Conservation (phyloP, 1,284 basidiomycete genomes). For the Pseudozyma flocculosa region DNA sequence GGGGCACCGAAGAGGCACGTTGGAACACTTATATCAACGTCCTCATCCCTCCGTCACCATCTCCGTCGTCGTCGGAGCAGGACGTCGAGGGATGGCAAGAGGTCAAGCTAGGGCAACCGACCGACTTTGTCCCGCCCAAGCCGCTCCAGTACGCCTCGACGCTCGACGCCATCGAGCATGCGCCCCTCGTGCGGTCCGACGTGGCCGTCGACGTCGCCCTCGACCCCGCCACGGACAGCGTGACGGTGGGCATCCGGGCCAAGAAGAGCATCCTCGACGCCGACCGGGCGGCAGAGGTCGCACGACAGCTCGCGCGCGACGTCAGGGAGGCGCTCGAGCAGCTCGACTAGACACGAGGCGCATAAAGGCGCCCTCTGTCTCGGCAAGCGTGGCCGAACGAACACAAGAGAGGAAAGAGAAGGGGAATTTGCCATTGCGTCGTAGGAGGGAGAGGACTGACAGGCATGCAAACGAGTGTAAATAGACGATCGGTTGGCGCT, state of each 20-base stretch:
- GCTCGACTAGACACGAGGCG: conserved; percentile 1
- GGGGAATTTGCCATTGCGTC: too few relatives aligned
- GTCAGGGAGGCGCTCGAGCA: conserved; percentile 3
- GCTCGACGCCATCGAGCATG: neutral
- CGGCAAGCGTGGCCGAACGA: too few relatives aligned
- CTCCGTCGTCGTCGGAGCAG: conserved; percentile 1
- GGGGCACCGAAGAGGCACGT: conserved; percentile 7
- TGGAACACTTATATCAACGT: conserved; percentile 42
- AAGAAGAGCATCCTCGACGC: neutral
- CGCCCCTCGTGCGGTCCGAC: conserved; percentile 14
- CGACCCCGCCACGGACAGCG: neutral
- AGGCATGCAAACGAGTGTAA: too few relatives aligned
- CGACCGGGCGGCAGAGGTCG: neutral
- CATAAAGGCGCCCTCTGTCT: neutral
- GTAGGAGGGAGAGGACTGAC: too few relatives aligned
- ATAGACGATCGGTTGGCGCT: too few relatives aligned
- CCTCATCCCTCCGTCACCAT: conserved; percentile 6
- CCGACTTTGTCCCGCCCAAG: conserved; percentile 2
- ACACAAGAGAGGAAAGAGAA: too few relatives aligned
- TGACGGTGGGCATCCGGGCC: conserved; percentile 21
- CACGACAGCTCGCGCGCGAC: neutral
- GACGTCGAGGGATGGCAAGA: neutral
- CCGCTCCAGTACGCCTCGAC: too few relatives aligned
- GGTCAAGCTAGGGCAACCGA: conserved; percentile 19
- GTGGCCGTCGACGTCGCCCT: conserved; percentile 22